Percentiles rank a stretch among this genome's conserved stretches.
These are phyloP conservation scores for Elongisporangium senticosum DNA, from an alignment of 352 stramenopile genomes.

Conservation along the genomic window DNA sequence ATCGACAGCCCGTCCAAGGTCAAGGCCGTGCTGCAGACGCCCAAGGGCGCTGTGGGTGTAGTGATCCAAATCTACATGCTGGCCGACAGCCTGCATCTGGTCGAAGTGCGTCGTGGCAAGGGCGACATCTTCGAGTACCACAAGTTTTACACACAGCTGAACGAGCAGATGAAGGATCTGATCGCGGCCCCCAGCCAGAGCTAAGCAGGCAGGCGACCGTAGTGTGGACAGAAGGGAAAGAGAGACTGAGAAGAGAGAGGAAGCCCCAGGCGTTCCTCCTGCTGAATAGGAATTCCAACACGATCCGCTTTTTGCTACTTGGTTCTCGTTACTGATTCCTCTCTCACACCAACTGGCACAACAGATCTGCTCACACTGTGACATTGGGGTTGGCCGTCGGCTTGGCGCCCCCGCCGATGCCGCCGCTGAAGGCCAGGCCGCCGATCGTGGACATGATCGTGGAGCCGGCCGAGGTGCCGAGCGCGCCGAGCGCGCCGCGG, in stretches of 20 bases:
- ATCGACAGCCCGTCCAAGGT: conserved; percentile 79
- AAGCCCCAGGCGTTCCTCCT: too few relatives aligned
- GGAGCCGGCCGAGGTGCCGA: conserved; percentile 59
- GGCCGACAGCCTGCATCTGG: conserved; percentile 77
- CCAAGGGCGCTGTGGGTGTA: conserved; percentile 83
- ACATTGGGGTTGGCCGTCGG: conserved; percentile 21
- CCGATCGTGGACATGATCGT: conserved; percentile 76
- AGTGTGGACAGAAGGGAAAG: neutral
- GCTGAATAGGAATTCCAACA: conserved; percentile 14
- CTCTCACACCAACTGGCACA: neutral
- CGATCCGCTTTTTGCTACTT: conserved; percentile 14
- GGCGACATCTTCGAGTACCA: conserved; percentile 90
- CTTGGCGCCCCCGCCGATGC: conserved; percentile 9
- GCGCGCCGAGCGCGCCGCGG: conserved; percentile 57
- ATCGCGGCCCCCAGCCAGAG: conserved; percentile 34
- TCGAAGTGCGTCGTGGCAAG: conserved; percentile 86
- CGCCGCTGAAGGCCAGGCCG: conserved; percentile 51
- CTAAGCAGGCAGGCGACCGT: conserved; percentile 9
- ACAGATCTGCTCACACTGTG: conserved; percentile 33
- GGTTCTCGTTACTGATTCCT: conserved; percentile 11
- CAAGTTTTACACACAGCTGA: conserved; percentile 88
- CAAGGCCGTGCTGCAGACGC: conserved; percentile 80
- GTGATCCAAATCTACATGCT: conserved; percentile 90
- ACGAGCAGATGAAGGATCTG: conserved; percentile 83
- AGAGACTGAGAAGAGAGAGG: neutral